phyloP scores from a whole-genome alignment of 495 filamentous ascomycete genomes.

The Tuber magnatum region DNA sequence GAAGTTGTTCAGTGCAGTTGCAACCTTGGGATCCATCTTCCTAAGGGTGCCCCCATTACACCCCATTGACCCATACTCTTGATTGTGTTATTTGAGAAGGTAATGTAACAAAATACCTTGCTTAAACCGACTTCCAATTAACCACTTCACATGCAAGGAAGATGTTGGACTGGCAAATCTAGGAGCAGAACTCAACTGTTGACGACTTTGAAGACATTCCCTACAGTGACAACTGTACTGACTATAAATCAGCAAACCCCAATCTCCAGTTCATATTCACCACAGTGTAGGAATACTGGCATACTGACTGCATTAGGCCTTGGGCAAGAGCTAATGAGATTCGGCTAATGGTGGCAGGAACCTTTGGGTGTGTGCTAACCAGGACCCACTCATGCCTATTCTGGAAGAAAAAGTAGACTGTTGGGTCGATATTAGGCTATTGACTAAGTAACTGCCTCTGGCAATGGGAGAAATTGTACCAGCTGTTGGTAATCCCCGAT shows the following conservation, averaged over 20 bases:
- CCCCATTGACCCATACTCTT: not conserved
- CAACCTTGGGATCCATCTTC: no score
- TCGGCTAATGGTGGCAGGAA: no score
- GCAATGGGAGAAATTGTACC: not conserved
- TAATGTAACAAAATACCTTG: conserved; percentile 1
- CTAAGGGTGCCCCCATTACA: no score
- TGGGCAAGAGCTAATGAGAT: conserved; percentile 9
- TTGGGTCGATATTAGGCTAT: not conserved
- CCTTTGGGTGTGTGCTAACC: conserved; percentile 12
- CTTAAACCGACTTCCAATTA: not conserved
- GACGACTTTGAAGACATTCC: no score
- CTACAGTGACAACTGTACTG: no score
- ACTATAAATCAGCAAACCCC: conserved; percentile 12
- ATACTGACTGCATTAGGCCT: conserved; percentile 25
- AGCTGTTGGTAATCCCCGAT: no score
- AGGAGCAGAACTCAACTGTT: not conserved
- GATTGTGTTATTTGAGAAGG: conserved; percentile 1
- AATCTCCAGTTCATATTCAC: conserved; percentile 10
- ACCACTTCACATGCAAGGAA: not conserved
- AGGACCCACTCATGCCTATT: conserved; percentile 19
- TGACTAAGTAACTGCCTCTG: not conserved
- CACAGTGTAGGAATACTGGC: conserved; percentile 23
- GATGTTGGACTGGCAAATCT: not conserved
- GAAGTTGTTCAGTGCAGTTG: no score
- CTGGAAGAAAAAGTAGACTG: conserved; percentile 6